A percentile compares a stretch with the other conserved stretches of the same genome.
Evolutionary conservation across 1,284 basidiomycete species (phyloP).

Genomic region (Cryptococcus sp.): DNA sequence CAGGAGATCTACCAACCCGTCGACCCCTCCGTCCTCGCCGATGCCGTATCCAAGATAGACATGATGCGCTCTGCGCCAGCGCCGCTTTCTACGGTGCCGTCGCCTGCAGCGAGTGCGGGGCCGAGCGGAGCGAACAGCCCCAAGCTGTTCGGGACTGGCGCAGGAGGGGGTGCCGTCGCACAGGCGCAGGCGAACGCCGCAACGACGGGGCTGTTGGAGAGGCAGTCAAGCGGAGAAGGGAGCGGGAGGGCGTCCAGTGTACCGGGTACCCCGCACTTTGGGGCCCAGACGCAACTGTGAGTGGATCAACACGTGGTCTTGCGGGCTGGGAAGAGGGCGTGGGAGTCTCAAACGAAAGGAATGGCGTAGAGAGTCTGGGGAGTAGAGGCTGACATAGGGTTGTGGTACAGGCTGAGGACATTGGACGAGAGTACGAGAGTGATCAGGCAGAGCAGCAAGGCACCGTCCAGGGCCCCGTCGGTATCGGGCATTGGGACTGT

Average conservation of each 20-base stretch:
- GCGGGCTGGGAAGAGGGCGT: neutral
- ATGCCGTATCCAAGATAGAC: conserved; percentile 45
- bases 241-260: conserved; percentile 17
- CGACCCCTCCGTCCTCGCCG: conserved; percentile 37
- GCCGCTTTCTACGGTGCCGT: conserved; percentile 22
- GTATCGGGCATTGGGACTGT: conserved; percentile 51
- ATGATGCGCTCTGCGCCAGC: conserved; percentile 34
- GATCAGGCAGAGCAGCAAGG: conserved; percentile 41
- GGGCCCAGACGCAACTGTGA: conserved; percentile 46
- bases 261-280: conserved; percentile 50
- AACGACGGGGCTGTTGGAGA: conserved; percentile 1
- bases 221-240: conserved; percentile 9
- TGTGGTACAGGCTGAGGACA: conserved; percentile 33
- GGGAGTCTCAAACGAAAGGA: too few species aligned
- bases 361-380: too few species aligned
- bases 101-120: conserved; percentile 36
- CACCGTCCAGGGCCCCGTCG: conserved; percentile 44
- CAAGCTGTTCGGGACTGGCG: conserved; percentile 5
- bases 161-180: neutral
- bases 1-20: conserved; percentile 12
- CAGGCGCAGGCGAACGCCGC: neutral
- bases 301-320: conserved; percentile 6
- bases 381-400: neutral
- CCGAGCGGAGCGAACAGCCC: conserved; percentile 14
- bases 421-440: conserved; percentile 49